Evolutionary conservation across 108 stramenopile genomes (phyloP).

Genomic region (Skeletonema costatum): DNA sequence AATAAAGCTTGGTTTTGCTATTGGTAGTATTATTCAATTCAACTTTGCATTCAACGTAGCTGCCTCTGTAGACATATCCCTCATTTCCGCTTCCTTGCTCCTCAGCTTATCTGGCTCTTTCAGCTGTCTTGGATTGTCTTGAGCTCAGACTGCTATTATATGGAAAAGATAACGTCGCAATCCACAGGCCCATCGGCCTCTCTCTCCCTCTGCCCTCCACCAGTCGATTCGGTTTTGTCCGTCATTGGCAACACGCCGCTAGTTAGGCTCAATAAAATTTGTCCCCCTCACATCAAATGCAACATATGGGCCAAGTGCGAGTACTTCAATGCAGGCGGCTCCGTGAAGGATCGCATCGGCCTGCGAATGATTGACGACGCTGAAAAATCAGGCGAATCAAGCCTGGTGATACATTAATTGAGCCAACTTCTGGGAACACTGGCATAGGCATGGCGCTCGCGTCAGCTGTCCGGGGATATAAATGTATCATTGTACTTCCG

Average conservation of each 20-base stretch:
- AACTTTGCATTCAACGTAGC: too few species aligned
- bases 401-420: slow-evolving; percentile 93
- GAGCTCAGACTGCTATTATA: neutral
- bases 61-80: too few species aligned
- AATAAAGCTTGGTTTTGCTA: too few species aligned
- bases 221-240: slow-evolving; percentile 15
- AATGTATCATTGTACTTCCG: slow-evolving; percentile 91
- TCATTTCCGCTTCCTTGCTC: too few species aligned
- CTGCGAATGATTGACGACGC: slow-evolving; percentile 78
- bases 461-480: slow-evolving; percentile 86
- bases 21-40: too few species aligned
- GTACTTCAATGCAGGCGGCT: slow-evolving; percentile 85
- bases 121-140: too few species aligned
- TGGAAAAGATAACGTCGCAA: slow-evolving; percentile 1
- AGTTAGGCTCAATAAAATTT: slow-evolving; percentile 67
- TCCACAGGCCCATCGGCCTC: slow-evolving; percentile 16
- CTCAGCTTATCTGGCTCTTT: too few species aligned
- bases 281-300: slow-evolving; percentile 54
- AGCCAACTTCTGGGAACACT: slow-evolving; percentile 96
- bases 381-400: slow-evolving; percentile 72
- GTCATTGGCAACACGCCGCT: slow-evolving; percentile 84
- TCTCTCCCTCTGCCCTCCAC: slow-evolving; percentile 17
- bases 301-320: slow-evolving; percentile 85
- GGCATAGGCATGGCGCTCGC: slow-evolving; percentile 94
- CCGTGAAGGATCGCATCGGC: slow-evolving; percentile 93